Evolutionary conservation across 169 alveolate species (phyloP).

Genomic region (Plasmodium gonderi): DNA sequence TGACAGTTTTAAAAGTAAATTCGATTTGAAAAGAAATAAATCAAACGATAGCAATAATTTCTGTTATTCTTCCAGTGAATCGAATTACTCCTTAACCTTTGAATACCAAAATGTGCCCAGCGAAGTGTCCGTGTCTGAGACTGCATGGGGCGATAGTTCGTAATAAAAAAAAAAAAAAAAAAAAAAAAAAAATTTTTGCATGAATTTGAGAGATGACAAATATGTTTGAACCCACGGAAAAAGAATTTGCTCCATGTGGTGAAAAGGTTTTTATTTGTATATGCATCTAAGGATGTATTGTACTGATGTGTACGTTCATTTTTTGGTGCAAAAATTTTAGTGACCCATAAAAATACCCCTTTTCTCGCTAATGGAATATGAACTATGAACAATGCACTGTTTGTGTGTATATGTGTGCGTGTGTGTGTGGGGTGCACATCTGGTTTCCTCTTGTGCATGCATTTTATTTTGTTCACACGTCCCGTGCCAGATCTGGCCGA

Average conservation of each 20-base stretch:
- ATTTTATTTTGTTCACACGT: not conserved
- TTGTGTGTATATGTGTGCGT: no score
- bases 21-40: not conserved
- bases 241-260: not conserved
- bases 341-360: no score
- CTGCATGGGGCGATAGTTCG: constrained; percentile 55
- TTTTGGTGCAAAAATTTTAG: no score
- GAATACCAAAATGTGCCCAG: constrained; percentile 71
- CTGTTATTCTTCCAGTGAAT: constrained; percentile 44
- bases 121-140: constrained; percentile 65
- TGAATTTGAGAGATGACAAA: no score
- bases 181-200: no score
- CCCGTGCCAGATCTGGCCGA: not conserved
- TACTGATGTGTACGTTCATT: no score
- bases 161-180: not conserved
- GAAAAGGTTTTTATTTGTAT: no score
- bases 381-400: not conserved
- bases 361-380: not conserved
- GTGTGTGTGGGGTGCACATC: not conserved
- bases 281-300: no score
- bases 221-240: not conserved
- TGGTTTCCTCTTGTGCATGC: not conserved
- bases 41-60: not conserved
- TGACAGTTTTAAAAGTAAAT: not conserved
- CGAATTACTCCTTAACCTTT: constrained; percentile 59